Evolutionary conservation across 202 grass and related monocot species (phyloP).

Genomic region (Setaria italica): DNA sequence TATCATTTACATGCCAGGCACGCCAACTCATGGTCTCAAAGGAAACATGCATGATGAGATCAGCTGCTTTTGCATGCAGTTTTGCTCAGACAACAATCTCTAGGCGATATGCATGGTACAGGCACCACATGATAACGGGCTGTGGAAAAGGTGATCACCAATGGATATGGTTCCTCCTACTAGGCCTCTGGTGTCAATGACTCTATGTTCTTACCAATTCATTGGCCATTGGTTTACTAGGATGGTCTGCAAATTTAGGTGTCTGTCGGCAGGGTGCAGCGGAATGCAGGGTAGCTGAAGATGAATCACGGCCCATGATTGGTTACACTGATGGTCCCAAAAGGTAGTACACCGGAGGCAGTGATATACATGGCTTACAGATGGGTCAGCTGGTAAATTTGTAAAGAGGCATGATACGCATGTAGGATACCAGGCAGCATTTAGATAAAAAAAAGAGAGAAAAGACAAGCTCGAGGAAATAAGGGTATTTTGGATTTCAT

Average conservation of each 20-base stretch:
- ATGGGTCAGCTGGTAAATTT: no score
- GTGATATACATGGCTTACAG: no score
- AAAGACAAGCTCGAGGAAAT: no score
- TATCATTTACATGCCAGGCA: constrained; percentile 17
- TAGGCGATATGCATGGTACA: neutral
- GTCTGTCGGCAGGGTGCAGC: constrained; percentile 13
- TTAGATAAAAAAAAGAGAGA: no score
- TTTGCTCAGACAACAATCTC: neutral
- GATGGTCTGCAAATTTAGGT: neutral
- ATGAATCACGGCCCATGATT: constrained; percentile 8
- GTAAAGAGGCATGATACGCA: no score
- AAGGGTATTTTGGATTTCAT: no score
- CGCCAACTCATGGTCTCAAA: constrained; percentile 2
- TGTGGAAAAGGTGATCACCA: neutral
- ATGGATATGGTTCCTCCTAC: no score
- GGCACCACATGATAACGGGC: constrained; percentile 4
- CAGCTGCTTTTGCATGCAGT: neutral
- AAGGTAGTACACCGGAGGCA: no score
- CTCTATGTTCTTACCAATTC: no score
- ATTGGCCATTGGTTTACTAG: no score
- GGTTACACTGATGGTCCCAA: constrained; percentile 24
- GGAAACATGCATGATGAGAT: constrained; percentile 1
- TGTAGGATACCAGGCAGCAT: no score
- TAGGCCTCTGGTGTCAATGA: no score
- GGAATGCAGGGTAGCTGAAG: neutral